phyloP scores from a whole-genome alignment of 805 yeast genomes.

The Diddensiella santjacobensis region DNA sequence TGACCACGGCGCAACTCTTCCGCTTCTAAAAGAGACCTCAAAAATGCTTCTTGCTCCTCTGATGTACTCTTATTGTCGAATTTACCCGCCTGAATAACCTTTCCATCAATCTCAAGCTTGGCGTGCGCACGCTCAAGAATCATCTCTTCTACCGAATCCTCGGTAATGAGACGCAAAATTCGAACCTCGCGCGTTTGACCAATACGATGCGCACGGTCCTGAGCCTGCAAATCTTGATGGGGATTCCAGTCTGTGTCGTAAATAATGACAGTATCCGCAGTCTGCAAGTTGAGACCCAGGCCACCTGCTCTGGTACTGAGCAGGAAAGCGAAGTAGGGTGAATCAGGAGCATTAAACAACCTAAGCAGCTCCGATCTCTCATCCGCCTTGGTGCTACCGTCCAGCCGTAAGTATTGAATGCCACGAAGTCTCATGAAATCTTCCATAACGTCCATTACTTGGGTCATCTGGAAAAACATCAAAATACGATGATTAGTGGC shows the following conservation, averaged over 20 bases:
- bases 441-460: constrained; percentile 98
- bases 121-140: constrained; percentile 90
- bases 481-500: constrained; percentile 86
- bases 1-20: constrained; percentile 58
- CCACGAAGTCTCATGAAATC: constrained; percentile 74
- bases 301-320: constrained; percentile 98
- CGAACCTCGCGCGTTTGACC: constrained; percentile 98
- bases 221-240: constrained; percentile 98
- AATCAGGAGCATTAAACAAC: constrained; percentile 74
- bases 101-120: constrained; percentile 93
- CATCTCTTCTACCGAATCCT: constrained; percentile 90
- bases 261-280: constrained; percentile 96
- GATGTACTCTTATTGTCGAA: constrained; percentile 94
- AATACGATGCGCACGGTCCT: constrained; percentile 97
- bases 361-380: constrained; percentile 83
- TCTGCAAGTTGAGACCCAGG: constrained; percentile 87
- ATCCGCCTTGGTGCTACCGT: constrained; percentile 94
- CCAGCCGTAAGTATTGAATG: constrained; percentile 81
- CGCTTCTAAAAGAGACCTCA: constrained; percentile 79
- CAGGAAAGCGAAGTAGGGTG: constrained; percentile 85
- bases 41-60: constrained; percentile 93
- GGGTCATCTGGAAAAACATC: constrained; percentile 97
- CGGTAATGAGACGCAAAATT: constrained; percentile 84
- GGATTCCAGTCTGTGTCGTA: constrained; percentile 99
- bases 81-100: constrained; percentile 98